phyloP scores from a whole-genome alignment of 345 rosid genomes.

The Eucalyptus tenuipes region DNA sequence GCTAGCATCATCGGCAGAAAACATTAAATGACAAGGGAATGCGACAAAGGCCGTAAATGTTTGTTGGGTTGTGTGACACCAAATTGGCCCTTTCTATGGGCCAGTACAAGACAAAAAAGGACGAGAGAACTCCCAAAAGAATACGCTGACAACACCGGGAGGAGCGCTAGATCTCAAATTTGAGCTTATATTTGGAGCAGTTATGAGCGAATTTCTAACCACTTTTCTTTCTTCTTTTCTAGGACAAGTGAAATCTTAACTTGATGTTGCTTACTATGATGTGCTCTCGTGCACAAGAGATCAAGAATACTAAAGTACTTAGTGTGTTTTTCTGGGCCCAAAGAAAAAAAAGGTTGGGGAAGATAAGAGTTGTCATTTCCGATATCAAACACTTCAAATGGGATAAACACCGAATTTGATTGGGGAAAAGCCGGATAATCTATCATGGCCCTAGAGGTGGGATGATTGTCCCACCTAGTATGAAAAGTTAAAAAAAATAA shows the following conservation, averaged over 20 bases:
- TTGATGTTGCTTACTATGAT: background rate
- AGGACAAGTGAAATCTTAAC: background rate
- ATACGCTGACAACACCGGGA: background rate
- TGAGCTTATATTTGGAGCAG: background rate
- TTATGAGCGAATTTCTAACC: background rate
- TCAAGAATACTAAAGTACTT: background rate
- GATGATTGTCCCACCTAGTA: background rate
- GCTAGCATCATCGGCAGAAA: background rate
- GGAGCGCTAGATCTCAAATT: background rate
- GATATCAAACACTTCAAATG: background rate
- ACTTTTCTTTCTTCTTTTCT: background rate
- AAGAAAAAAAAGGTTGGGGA: background rate
- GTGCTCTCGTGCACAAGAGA: background rate
- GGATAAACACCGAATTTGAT: background rate
- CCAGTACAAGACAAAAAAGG: background rate
- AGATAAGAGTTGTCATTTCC: background rate
- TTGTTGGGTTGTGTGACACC: background rate
- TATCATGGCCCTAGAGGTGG: background rate
- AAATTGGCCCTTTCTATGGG: background rate
- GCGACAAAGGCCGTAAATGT: background rate
- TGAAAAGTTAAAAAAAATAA: background rate
- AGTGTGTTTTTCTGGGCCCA: background rate
- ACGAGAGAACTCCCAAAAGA: background rate
- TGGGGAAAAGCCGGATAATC: background rate
- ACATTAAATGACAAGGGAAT: background rate